These are phyloP conservation scores for Microdochium nivale DNA, from an alignment of 2,329 filamentous ascomycete species.

Conservation along the genomic window DNA sequence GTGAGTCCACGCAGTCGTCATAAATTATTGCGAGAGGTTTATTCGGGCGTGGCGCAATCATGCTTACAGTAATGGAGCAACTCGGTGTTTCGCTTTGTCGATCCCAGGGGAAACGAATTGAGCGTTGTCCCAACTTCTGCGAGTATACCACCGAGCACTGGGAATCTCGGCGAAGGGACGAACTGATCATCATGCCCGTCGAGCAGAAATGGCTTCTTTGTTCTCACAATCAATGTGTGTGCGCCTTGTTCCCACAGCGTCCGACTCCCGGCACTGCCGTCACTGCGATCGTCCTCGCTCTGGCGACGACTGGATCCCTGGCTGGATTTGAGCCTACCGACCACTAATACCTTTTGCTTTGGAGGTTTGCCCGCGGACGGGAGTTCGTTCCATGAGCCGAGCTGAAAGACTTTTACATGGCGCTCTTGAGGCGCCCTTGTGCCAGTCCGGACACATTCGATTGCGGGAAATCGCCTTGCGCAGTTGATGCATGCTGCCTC, in stretches of 20 bases:
- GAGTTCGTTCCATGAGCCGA: conserved; percentile 1
- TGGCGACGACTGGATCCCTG: neutral
- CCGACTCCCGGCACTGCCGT: neutral
- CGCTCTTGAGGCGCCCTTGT: conserved; percentile 2
- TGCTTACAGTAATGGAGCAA: conserved; percentile 18
- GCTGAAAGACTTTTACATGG: conserved; percentile 6
- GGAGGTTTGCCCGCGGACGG: neutral
- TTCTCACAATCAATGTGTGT: neutral
- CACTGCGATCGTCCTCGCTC: neutral
- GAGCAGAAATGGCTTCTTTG: conserved; percentile 5
- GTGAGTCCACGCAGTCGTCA: too few species aligned
- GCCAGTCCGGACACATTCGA: conserved; percentile 6
- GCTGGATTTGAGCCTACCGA: neutral
- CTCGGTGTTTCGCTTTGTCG: conserved; percentile 12
- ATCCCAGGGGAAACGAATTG: conserved; percentile 20
- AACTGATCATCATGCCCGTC: conserved; percentile 11
- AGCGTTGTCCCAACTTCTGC: conserved; percentile 23
- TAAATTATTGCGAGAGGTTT: too few species aligned
- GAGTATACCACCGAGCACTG: conserved; percentile 10
- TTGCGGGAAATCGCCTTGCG: conserved; percentile 8
- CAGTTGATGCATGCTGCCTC: conserved; percentile 7
- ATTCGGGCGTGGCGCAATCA: neutral
- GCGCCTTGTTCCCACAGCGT: neutral
- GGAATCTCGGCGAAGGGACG: conserved; percentile 4
- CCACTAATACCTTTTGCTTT: neutral